Conservation (phyloP, 1,284 basidiomycete species). For the Ceratobasidium sp. region DNA sequence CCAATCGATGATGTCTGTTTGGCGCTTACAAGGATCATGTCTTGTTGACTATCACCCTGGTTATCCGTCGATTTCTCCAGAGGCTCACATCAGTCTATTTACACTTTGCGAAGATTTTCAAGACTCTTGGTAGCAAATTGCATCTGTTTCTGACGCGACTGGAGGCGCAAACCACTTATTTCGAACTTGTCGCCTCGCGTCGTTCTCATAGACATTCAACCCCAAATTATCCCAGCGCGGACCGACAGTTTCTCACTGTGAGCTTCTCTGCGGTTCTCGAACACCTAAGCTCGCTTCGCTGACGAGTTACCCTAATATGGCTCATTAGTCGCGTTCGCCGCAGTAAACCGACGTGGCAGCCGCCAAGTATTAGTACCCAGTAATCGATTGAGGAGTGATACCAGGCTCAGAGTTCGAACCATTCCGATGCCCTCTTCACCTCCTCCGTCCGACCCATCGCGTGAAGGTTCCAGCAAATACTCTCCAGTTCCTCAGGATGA, state of each 20-base stretch:
- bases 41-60: not conserved
- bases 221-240: not conserved
- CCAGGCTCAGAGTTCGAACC: not conserved
- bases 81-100: not conserved
- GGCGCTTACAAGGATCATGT: not conserved
- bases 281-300: not conserved
- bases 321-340: not conserved
- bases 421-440: constrained; percentile 44
- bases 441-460: constrained; percentile 10
- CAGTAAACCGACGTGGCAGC: constrained; percentile 29
- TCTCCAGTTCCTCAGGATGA: constrained; percentile 52
- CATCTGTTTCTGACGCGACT: not conserved
- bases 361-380: not conserved
- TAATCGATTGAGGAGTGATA: not conserved
- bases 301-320: not conserved
- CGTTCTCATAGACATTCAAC: not conserved
- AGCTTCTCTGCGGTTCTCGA: constrained; percentile 14
- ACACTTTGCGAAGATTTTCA: not conserved
- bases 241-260: constrained; percentile 2
- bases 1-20: not conserved
- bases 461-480: constrained; percentile 16
- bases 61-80: not conserved
- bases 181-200: not conserved
- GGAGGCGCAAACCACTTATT: not conserved
- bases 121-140: not conserved